phyloP scores from a whole-genome alignment of 352 stramenopile genomes.

The Pythium brachiatum region DNA sequence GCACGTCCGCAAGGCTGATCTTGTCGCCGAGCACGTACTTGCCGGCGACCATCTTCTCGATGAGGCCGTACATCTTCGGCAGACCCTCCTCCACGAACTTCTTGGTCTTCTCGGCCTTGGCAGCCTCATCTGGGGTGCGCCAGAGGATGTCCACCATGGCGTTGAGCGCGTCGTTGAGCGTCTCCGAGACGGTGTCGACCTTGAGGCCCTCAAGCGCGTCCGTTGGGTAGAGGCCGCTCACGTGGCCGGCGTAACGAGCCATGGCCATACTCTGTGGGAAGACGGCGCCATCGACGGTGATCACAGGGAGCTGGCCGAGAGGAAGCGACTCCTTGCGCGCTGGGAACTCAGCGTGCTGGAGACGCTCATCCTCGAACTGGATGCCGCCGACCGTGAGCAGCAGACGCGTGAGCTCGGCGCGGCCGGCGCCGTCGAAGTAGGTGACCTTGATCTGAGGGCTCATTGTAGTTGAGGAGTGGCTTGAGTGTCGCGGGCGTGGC shows the following conservation, averaged over 20 bases:
- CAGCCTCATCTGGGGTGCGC: slow-evolving; percentile 28
- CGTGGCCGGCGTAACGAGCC: slow-evolving; percentile 46
- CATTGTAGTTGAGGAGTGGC: slow-evolving; percentile 5
- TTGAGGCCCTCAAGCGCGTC: slow-evolving; percentile 37
- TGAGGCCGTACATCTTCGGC: slow-evolving; percentile 28
- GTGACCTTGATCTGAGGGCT: slow-evolving; percentile 38
- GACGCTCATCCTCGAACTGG: slow-evolving; percentile 47
- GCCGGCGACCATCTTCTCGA: slow-evolving; percentile 33
- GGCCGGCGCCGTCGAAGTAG: slow-evolving; percentile 49
- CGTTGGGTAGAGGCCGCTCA: slow-evolving; percentile 45
- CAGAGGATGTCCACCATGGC: slow-evolving; percentile 33
- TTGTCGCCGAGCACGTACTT: slow-evolving; percentile 41
- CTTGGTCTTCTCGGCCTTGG: slow-evolving; percentile 39
- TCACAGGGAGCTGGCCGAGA: slow-evolving; percentile 43
- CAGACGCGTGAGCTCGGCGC: slow-evolving; percentile 50
- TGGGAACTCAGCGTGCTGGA: slow-evolving; percentile 29
- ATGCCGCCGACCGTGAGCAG: slow-evolving; percentile 41
- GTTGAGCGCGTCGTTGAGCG: slow-evolving; percentile 30
- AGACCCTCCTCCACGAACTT: slow-evolving; percentile 30
- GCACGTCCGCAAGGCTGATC: slow-evolving; percentile 35
- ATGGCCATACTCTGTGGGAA: slow-evolving; percentile 62
- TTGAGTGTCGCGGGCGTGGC: slow-evolving; percentile 3
- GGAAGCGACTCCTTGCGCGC: slow-evolving; percentile 39
- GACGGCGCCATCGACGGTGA: slow-evolving; percentile 48
- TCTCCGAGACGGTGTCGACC: slow-evolving; percentile 44